Base-by-base conservation (phyloP, 257 asterid species). In the Scutellaria minor region DNA sequence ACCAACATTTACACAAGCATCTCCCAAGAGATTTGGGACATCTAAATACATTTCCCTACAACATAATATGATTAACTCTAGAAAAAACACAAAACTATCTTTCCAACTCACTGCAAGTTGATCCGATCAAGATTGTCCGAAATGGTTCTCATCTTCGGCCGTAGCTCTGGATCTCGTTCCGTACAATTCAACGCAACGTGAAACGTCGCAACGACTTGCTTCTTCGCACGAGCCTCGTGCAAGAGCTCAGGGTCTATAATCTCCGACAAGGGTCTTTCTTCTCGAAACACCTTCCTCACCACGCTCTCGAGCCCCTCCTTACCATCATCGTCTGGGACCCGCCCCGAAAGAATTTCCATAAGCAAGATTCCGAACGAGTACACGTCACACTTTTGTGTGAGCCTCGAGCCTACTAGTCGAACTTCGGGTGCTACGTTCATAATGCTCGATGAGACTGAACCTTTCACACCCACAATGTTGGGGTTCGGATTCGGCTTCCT, bases 121-220 rank as follows among this genome's bases (percentile, higher is more conserved):
- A 89, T 64, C 71, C 88, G 71, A 78, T 95, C 99, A 5, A 95
- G 92, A 70, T 79, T 92, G 22, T 95, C 98, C 2, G 80, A 83
- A 78, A 95, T 94, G 35, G 83, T 71, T 66, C 90, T 87, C 98
- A 95, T 95, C 92, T 92, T 85, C 14, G 98, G 97, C 64, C 98
- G 86, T 66, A 88, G 51, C 79, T 95, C 97, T 3, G 94, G 96
- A 54, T 95, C 99, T 13, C 74, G 57, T 37, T 92, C 98, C 40
- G 96, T 86, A 72, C 99, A 95, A 42, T 79, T 90, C 8, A 95
- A 73, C 0, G 98, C 96, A 7, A 88, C 76, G 39, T 95, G 96
- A 79, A 95, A 92, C 27, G 88, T 73, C 0, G 98, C 97, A 10
- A 95, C 85, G 0, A 95, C 99, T 79, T 95, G 98, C 69, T 85